phyloP scores from a whole-genome alignment of 2,329 filamentous ascomycete genomes.

The Colletotrichum caudatum region DNA sequence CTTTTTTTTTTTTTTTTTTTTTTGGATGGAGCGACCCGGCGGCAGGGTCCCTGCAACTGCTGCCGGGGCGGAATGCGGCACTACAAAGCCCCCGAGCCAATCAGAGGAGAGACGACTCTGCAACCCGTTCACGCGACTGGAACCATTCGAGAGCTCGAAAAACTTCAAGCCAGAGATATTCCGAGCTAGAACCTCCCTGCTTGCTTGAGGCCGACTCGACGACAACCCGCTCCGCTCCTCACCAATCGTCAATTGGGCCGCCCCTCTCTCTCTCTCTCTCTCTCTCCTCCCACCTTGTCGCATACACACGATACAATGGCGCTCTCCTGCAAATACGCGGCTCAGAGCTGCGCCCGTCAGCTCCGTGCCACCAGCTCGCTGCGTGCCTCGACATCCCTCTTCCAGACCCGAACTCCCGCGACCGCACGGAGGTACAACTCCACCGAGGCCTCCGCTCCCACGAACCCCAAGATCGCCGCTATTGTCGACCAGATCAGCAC shows the following conservation, averaged over 20 bases:
- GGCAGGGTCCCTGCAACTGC: slow-evolving; percentile 43
- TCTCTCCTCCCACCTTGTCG: slow-evolving; percentile 19
- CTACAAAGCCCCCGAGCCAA: slow-evolving; percentile 55
- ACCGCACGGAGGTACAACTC: slow-evolving; percentile 86
- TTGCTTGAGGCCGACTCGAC: slow-evolving; percentile 39
- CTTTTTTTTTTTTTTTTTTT: slow-evolving; percentile 60
- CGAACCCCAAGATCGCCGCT: slow-evolving; percentile 88
- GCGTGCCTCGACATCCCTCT: slow-evolving; percentile 58
- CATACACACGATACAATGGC: slow-evolving; percentile 62
- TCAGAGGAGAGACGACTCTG: slow-evolving; percentile 45
- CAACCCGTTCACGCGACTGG: slow-evolving; percentile 42
- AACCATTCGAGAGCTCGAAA: slow-evolving; percentile 53
- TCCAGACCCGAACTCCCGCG: slow-evolving; percentile 61
- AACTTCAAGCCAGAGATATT: slow-evolving; percentile 51
- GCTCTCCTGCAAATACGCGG: slow-evolving; percentile 72
- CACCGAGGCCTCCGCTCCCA: slow-evolving; percentile 74
- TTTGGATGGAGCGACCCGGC: slow-evolving; percentile 42
- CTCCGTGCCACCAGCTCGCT: slow-evolving; percentile 63
- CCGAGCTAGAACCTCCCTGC: slow-evolving; percentile 39
- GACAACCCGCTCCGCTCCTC: slow-evolving; percentile 26
- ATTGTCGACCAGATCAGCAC: slow-evolving; percentile 99
- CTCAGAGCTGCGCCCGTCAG: slow-evolving; percentile 73
- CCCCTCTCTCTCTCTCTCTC: not conserved
- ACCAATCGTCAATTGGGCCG: slow-evolving; percentile 34
- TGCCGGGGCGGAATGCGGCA: slow-evolving; percentile 48